phyloP scores from a whole-genome alignment of 495 filamentous ascomycete genomes.

The Penicillium manginii region DNA sequence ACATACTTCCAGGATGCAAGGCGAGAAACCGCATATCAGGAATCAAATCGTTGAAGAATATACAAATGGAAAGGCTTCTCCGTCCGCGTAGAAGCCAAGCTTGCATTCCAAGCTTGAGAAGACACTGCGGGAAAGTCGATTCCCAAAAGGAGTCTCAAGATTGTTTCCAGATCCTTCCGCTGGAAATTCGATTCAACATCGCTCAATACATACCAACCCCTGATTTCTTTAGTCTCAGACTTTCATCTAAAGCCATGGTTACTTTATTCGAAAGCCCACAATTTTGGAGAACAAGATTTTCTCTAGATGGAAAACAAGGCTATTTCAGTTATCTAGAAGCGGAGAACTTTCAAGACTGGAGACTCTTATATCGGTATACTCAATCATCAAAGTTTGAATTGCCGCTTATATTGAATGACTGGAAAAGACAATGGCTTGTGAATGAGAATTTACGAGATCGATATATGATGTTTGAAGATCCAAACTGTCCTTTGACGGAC shows the following conservation, averaged over 20 bases:
- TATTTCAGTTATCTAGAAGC: conserved; percentile 1
- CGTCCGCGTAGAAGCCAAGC: conserved; percentile 2
- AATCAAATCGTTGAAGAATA: conserved; percentile 3
- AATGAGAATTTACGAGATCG: conserved; percentile 10
- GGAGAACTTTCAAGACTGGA: conserved; percentile 4
- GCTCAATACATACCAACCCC: neutral
- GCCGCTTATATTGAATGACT: neutral
- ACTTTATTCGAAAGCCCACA: conserved; percentile 1
- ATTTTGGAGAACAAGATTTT: neutral
- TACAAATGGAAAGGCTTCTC: conserved; percentile 1
- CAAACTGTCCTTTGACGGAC: conserved; percentile 8
- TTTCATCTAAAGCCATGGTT: conserved; percentile 1
- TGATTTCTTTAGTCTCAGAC: conserved; percentile 2
- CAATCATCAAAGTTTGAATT: conserved; percentile 1
- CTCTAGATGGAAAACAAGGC: conserved; percentile 1
- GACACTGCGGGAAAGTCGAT: conserved; percentile 2
- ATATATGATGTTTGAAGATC: conserved; percentile 11
- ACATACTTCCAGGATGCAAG: conserved; percentile 4
- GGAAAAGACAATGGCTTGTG: conserved; percentile 1
- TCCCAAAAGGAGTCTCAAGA: conserved; percentile 2
- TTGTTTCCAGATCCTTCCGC: conserved; percentile 2
- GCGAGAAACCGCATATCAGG: conserved; percentile 1
- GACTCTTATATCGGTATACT: conserved; percentile 4
- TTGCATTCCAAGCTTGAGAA: neutral
- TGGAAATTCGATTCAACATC: conserved; percentile 4